A percentile compares a stretch with the other conserved stretches of the same genome.
Conservation (phyloP, 2,329 filamentous ascomycete species). For the Pseudopithomyces maydicus region DNA sequence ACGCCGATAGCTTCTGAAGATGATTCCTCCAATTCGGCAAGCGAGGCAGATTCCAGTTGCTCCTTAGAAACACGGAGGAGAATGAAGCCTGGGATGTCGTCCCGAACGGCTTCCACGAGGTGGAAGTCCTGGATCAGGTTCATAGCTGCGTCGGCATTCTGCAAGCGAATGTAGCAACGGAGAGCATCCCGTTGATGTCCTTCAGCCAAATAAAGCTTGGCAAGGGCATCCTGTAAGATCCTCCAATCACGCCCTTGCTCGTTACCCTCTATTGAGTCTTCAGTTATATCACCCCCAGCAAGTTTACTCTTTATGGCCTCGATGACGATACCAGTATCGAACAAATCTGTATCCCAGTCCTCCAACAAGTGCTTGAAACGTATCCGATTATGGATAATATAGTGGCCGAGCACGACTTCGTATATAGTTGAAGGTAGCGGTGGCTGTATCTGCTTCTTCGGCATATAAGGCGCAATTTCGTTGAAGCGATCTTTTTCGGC, state of each 20-base stretch:
- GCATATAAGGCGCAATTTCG: conserved; percentile 85
- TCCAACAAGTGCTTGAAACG: conserved; percentile 81
- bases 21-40: conserved; percentile 75
- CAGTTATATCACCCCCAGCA: conserved; percentile 72
- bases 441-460: conserved; percentile 75
- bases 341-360: conserved; percentile 82
- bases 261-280: conserved; percentile 76
- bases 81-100: conserved; percentile 89
- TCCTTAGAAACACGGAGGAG: conserved; percentile 80
- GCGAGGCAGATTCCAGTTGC: conserved; percentile 67
- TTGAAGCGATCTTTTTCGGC: conserved; percentile 84
- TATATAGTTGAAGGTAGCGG: conserved; percentile 83
- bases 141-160: conserved; percentile 91
- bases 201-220: conserved; percentile 80
- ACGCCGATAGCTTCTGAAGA: conserved; percentile 84
- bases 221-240: conserved; percentile 84
- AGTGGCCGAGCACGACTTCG: conserved; percentile 87
- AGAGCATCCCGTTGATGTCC: conserved; percentile 84
- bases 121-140: conserved; percentile 83
- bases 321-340: conserved; percentile 76
- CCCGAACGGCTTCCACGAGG: conserved; percentile 83
- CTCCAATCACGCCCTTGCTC: conserved; percentile 81
- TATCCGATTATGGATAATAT: conserved; percentile 76
- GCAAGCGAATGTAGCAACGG: conserved; percentile 84
- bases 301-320: conserved; percentile 83